phyloP scores from a whole-genome alignment of 176 grass and related monocot genomes.

The Lolium perenne region DNA sequence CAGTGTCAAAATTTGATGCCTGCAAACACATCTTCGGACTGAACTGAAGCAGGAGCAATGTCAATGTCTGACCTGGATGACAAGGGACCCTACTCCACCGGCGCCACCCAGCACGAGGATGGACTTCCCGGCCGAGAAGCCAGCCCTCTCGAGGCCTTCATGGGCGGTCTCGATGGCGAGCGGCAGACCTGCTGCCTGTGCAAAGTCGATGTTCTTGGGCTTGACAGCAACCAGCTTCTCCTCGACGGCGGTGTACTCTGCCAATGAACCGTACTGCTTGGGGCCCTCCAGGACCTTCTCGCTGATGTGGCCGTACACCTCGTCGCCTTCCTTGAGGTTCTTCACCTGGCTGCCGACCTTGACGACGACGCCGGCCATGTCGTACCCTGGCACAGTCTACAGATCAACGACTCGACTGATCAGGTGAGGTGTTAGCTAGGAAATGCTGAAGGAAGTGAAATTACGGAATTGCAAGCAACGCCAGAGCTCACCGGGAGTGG shows the following conservation, averaged over 20 bases:
- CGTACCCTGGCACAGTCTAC: constrained; percentile 95
- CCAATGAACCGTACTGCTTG: constrained; percentile 86
- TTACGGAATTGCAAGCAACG: neutral
- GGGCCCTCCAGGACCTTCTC: constrained; percentile 84
- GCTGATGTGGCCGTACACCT: constrained; percentile 93
- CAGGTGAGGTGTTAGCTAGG: neutral
- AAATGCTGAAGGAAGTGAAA: neutral
- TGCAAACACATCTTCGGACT: neutral
- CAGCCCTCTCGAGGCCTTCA: constrained; percentile 65
- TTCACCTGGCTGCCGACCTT: constrained; percentile 81
- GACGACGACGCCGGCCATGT: constrained; percentile 76
- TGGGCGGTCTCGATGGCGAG: constrained; percentile 79
- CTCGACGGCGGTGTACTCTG: constrained; percentile 86
- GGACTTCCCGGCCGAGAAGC: constrained; percentile 68
- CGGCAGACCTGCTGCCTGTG: constrained; percentile 66
- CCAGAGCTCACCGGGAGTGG: constrained; percentile 63
- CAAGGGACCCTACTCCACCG: constrained; percentile 82
- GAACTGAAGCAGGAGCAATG: too few relatives aligned
- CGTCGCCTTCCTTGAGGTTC: constrained; percentile 73
- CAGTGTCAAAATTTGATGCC: neutral
- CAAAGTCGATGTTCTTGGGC: constrained; percentile 76
- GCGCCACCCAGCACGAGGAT: constrained; percentile 87
- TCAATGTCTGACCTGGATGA: constrained; percentile 65
- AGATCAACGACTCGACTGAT: neutral
- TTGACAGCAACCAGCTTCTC: constrained; percentile 83